Evolutionary conservation across 2,329 filamentous ascomycete species (phyloP).

Genomic region (Neopestalotiopsis sp.): DNA sequence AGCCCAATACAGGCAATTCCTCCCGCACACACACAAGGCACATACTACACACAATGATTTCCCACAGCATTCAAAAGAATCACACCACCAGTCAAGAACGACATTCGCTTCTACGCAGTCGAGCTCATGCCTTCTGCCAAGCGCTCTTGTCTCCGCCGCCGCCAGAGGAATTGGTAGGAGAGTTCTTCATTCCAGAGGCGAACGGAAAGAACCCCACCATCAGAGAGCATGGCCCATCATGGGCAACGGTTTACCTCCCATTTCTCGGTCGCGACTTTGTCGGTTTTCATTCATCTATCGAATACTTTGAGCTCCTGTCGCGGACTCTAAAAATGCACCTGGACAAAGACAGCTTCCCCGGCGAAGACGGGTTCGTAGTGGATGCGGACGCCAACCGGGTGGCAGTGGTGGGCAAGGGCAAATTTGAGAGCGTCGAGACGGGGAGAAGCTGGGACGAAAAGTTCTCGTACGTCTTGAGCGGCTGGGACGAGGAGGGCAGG

Average conservation of each 20-base stretch:
- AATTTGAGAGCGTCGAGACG: conserved; percentile 20
- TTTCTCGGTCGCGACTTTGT: conserved; percentile 19
- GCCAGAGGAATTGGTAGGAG: conserved; percentile 14
- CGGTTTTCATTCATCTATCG: conserved; percentile 12
- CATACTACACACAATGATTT: conserved; percentile 16
- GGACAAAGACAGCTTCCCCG: conserved; percentile 20
- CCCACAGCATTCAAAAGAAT: conserved; percentile 13
- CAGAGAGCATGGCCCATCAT: conserved; percentile 19
- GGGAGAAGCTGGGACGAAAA: conserved; percentile 22
- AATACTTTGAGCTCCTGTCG: conserved; percentile 18
- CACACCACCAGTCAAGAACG: not conserved
- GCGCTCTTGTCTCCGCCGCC: conserved; percentile 13
- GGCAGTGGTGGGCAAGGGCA: conserved; percentile 18
- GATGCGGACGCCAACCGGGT: conserved; percentile 15
- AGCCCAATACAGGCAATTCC: not conserved
- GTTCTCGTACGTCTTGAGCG: conserved; percentile 20
- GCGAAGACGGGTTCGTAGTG: conserved; percentile 18
- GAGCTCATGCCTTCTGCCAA: conserved; percentile 21
- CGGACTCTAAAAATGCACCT: conserved; percentile 19
- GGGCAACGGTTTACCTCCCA: conserved; percentile 13
- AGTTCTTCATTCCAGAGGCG: conserved; percentile 20
- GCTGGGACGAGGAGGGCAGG: conserved; percentile 18
- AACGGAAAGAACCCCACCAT: conserved; percentile 15
- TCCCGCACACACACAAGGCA: not conserved
- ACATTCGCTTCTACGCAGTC: conserved; percentile 13